Evolutionary conservation across 345 rosid genomes (phyloP), one percentile per base, ranked within the genome.

Genomic region (Stellera chamaejasme): DNA sequence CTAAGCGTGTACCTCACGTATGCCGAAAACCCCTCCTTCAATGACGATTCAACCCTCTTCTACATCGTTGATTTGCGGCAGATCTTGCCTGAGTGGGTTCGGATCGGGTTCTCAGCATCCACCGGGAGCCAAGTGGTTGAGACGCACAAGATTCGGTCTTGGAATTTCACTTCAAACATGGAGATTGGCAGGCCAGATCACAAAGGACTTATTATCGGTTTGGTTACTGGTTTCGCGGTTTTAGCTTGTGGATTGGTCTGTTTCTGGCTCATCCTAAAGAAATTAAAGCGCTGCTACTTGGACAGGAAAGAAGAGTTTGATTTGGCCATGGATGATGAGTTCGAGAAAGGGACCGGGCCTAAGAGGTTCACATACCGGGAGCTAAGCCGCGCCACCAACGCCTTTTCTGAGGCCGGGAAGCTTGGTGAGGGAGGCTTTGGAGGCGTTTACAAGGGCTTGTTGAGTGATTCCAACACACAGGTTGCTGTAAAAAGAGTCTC

Each of bases 361-460:
- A 80, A 70, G 59, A 69, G 61, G 66, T 80, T 75, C 71, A 62
- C 73, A 13, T 75, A 72, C 61, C 45, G 50, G 0, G 73, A 77
- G 43, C 70, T 80, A 19, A 57, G 39, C 51, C 58, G 48, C 2
- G 82, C 80, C 2, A 81, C 86, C 4, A 62, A 60, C 9, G 54
- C 58, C 52, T 81, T 81, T 10, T 23, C 75, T 0, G 80, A 72
- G 63, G 63, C 14, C 2, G 72, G 77, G 27, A 77, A 77, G 69
- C 74, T 77, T 2, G 86, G 86, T 0, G 79, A 75, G 54, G 86
- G 86, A 27, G 86, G 86, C 8, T 77, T 77, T 11, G 86, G 86
- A 36, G 82, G 76, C 0, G 86, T 80, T 28, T 80, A 77, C 49
- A 80, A 56, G 58, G 82, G 86, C 13, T 70, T 69, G 14, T 55